These are phyloP conservation scores for Penicillium canariense DNA, from an alignment of 495 filamentous ascomycete species.

Conservation along the genomic window DNA sequence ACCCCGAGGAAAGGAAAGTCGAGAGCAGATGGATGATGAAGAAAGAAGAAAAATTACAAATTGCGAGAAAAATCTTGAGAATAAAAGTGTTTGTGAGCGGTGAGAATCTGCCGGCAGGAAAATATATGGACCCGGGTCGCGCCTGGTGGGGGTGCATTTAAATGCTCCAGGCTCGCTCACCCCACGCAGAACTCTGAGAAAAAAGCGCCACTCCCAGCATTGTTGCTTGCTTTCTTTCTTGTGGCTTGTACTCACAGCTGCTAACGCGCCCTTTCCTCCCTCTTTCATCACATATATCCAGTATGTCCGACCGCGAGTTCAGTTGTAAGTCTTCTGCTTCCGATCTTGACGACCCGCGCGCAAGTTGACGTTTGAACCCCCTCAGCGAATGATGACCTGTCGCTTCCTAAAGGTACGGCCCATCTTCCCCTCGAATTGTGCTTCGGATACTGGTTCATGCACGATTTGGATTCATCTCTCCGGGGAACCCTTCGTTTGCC, in stretches of 20 bases:
- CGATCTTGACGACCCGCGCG: slow-evolving; percentile 20
- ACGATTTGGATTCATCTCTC: no score
- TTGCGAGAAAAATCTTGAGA: slow-evolving; percentile 25
- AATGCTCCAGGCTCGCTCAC: slow-evolving; percentile 11
- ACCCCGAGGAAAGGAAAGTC: slow-evolving; percentile 8
- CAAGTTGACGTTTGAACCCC: slow-evolving; percentile 22
- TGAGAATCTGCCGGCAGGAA: slow-evolving; percentile 32
- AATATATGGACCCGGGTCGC: slow-evolving; percentile 20
- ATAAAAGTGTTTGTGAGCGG: slow-evolving; percentile 33
- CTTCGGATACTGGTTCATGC: not conserved
- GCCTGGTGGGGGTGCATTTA: slow-evolving; percentile 10
- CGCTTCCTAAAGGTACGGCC: slow-evolving; percentile 81
- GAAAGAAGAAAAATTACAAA: slow-evolving; percentile 22
- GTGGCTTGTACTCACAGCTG: not conserved
- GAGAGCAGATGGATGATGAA: slow-evolving; percentile 11
- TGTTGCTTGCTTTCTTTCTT: slow-evolving; percentile 5
- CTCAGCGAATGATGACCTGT: slow-evolving; percentile 84
- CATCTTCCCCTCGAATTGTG: no score
- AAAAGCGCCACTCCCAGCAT: not conserved
- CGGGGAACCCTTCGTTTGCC: not conserved
- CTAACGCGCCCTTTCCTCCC: not conserved
- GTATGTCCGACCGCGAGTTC: slow-evolving; percentile 91
- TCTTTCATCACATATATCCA: slow-evolving; percentile 20
- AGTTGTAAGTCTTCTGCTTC: slow-evolving; percentile 54
- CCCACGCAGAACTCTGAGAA: slow-evolving; percentile 19